These are phyloP conservation scores for Neofusicoccum cordaticola DNA, from an alignment of 2,329 filamentous ascomycete species.

Conservation along the genomic window DNA sequence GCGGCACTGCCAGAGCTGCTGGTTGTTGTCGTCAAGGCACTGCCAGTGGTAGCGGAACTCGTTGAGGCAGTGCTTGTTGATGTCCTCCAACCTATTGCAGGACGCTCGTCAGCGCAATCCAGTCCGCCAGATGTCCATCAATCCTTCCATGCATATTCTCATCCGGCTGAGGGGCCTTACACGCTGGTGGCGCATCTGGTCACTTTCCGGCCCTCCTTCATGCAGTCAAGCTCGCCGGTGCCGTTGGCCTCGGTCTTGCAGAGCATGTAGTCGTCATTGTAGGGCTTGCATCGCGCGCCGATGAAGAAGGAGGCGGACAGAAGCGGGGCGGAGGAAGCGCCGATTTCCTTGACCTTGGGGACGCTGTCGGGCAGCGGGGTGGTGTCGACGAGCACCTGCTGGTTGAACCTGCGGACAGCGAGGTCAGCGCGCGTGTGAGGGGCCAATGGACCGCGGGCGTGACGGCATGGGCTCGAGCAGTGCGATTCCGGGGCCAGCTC, in stretches of 20 bases:
- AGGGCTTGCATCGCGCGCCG: constrained; percentile 86
- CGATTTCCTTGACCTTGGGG: constrained; percentile 90
- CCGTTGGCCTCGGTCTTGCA: constrained; percentile 96
- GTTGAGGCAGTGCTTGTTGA: constrained; percentile 90
- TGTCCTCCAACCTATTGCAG: constrained; percentile 72
- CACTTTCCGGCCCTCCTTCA: constrained; percentile 95
- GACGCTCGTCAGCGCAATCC: constrained; percentile 4
- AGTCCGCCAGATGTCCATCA: not conserved
- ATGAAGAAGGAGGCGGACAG: constrained; percentile 95
- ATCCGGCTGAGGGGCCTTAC: constrained; percentile 48
- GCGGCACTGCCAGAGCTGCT: constrained; percentile 94
- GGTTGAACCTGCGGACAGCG: constrained; percentile 72
- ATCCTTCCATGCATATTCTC: not conserved
- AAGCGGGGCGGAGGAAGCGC: constrained; percentile 86
- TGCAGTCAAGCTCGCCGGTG: constrained; percentile 85
- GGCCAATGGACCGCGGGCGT: constrained; percentile 19
- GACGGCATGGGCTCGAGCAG: constrained; percentile 10
- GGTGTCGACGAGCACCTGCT: constrained; percentile 89
- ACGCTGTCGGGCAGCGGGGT: constrained; percentile 90
- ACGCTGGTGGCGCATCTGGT: constrained; percentile 95
- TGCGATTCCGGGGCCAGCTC: constrained; percentile 25
- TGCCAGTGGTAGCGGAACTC: constrained; percentile 94
- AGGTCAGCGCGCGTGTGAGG: constrained; percentile 20
- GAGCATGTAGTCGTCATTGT: constrained; percentile 99
- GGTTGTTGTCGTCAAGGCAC: constrained; percentile 96